Conservation (phyloP, 768 basidiomycete species). For the Auriculariales sp. region DNA sequence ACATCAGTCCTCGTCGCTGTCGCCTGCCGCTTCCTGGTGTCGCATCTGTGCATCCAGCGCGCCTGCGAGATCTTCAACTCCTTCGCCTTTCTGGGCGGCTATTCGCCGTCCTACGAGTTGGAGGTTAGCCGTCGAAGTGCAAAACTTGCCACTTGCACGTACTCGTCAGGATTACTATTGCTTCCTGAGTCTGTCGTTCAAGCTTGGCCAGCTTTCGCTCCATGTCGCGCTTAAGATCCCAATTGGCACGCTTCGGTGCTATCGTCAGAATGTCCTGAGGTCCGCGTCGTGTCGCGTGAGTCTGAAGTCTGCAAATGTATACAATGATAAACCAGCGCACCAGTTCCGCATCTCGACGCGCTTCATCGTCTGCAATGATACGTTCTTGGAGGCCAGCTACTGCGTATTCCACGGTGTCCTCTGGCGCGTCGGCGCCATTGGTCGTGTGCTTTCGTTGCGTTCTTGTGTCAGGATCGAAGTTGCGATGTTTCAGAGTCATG, state of each 20-base stretch:
- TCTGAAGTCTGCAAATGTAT: not conserved
- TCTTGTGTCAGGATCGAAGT: constrained; percentile 83
- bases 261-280: constrained; percentile 88
- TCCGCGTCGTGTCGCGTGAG: not conserved
- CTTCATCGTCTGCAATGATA: no score
- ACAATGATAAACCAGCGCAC: constrained; percentile 26
- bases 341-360: constrained; percentile 72
- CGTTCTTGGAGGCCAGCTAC: no score
- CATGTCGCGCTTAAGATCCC: constrained; percentile 90
- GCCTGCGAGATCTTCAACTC: constrained; percentile 60
- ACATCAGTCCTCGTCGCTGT: constrained; percentile 47
- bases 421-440: no score
- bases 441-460: constrained; percentile 61
- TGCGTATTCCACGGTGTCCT: constrained; percentile 39
- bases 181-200: constrained; percentile 84
- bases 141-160: constrained; percentile 27
- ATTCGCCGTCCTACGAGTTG: constrained; percentile 51
- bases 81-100: constrained; percentile 52
- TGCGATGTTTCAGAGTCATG: constrained; percentile 42
- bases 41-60: constrained; percentile 70
- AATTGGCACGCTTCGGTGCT: constrained; percentile 91
- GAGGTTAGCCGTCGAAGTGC: not conserved
- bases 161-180: constrained; percentile 90
- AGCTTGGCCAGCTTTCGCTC: constrained; percentile 79
- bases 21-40: constrained; percentile 34